Evolutionary conservation across 805 yeast species (phyloP).

Genomic region (Wickerhamomyces bovis): DNA sequence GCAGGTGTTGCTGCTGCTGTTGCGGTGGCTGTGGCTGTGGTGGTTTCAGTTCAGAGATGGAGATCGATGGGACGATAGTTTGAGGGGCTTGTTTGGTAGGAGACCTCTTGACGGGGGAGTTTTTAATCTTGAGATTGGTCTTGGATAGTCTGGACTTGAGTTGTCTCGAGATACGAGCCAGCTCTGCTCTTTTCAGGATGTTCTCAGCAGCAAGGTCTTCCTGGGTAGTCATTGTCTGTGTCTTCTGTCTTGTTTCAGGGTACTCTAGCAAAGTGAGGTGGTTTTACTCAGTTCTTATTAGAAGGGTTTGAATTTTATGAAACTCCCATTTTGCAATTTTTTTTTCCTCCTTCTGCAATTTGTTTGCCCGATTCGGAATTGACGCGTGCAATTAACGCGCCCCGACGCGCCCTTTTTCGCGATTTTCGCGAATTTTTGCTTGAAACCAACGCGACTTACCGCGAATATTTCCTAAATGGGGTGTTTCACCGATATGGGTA

Average conservation of each 20-base stretch:
- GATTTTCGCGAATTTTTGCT: too few relatives aligned
- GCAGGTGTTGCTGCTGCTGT: neutral
- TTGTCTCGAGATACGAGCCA: conserved; percentile 40
- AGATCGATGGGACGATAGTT: neutral
- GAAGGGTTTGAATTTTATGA: neutral
- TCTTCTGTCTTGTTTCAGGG: neutral
- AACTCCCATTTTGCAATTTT: neutral
- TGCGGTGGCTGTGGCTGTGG: neutral
- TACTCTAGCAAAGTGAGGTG: neutral
- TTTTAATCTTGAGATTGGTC: conserved; percentile 30
- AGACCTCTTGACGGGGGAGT: conserved; percentile 3
- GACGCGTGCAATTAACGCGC: neutral
- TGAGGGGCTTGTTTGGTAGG: neutral
- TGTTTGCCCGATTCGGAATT: neutral
- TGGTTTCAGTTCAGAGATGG: neutral
- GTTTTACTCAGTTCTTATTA: too few relatives aligned
- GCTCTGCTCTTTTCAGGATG: conserved; percentile 39
- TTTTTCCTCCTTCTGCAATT: neutral
- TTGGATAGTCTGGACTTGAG: conserved; percentile 35
- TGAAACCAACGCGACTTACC: neutral
- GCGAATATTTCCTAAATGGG: neutral
- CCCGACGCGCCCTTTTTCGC: neutral
- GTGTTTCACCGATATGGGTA: neutral
- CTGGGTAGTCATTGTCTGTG: conserved; percentile 9
- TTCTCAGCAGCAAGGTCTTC: conserved; percentile 39